Base-by-base conservation (phyloP, 495 filamentous ascomycete species). In the Aspergillus nanangensis region DNA sequence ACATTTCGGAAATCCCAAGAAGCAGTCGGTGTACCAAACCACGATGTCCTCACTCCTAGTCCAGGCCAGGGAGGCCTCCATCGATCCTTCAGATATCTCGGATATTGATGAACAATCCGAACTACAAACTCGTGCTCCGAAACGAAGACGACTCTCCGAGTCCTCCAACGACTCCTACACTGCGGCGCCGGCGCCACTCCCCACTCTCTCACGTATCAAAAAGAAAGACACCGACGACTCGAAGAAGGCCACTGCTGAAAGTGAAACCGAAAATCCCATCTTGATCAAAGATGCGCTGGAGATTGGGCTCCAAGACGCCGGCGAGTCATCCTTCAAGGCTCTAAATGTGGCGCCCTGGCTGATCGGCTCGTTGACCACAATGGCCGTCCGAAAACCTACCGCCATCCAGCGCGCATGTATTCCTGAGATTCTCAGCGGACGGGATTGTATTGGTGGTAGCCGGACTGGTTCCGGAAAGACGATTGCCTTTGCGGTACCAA, bases 381-480 rank as follows among this genome's bases (percentile, higher is more conserved):
- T 98, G 87, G 86, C 88, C 20, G 95, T 98, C 61, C 85, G 81
- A 47, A 72, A 83, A 37, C 93, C 93, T 0, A 97, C 93, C 0
- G 83, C 83, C 44, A 97, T 98, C 70, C 93, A 98, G 53, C 86
- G 83, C 51, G 86, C 81, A 39, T 94, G 87, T 65, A 96, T 98
- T 57, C 89, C 88, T 15, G 83, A 86, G 54, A 95, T 97, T 35
- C 61, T 98, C 42, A 82, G 88, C 58, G 93, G 93, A 3, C 77
- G 84, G 51, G 89, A 97, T 66, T 95, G 90, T 53, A 95, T 98
- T 53, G 93, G 94, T 53, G 89, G 90, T 14, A 95, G 88, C 55
- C 77, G 87, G 44, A 98, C 93, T 3, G 93, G 93, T 69, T 96
- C 92, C n/a, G 93, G 93, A 61, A 98, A 98, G 72, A 98, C 93